A percentile compares a stretch with the other conserved stretches of the same genome.
phyloP scores from a whole-genome alignment of 2,329 filamentous ascomycete species.

The Pyrenophora seminiperda region DNA sequence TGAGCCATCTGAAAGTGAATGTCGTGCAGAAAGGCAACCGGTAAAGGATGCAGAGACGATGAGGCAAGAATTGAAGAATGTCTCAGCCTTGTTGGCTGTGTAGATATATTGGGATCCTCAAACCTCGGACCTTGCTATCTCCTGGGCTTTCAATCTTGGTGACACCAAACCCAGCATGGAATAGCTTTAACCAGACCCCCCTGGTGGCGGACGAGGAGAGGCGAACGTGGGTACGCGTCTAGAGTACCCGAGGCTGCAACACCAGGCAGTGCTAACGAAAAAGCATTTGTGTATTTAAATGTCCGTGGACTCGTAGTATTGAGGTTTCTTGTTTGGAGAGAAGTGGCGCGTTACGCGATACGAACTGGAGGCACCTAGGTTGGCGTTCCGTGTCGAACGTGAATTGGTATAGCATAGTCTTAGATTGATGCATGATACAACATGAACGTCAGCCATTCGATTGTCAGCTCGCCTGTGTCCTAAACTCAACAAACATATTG shows the following conservation, averaged over 20 bases:
- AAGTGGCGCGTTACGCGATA: too few species aligned
- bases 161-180: conserved; percentile 1
- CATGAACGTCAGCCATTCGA: too few species aligned
- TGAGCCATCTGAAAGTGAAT: conserved; percentile 5
- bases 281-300: neutral
- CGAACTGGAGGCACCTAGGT: too few species aligned
- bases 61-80: neutral
- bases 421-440: too few species aligned
- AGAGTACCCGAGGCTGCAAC: neutral
- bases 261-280: neutral
- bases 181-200: neutral
- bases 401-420: neutral
- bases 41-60: neutral
- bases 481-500: too few species aligned
- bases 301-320: too few species aligned
- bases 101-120: neutral
- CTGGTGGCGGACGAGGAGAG: neutral
- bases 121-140: conserved; percentile 1
- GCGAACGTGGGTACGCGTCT: neutral
- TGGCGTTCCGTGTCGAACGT: too few species aligned
- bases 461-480: too few species aligned
- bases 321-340: too few species aligned
- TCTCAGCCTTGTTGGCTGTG: neutral
- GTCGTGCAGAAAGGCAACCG: neutral
- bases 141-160: neutral